Evolutionary conservation across 768 basidiomycete genomes (phyloP).

Genomic region (Termitomyces sp.): DNA sequence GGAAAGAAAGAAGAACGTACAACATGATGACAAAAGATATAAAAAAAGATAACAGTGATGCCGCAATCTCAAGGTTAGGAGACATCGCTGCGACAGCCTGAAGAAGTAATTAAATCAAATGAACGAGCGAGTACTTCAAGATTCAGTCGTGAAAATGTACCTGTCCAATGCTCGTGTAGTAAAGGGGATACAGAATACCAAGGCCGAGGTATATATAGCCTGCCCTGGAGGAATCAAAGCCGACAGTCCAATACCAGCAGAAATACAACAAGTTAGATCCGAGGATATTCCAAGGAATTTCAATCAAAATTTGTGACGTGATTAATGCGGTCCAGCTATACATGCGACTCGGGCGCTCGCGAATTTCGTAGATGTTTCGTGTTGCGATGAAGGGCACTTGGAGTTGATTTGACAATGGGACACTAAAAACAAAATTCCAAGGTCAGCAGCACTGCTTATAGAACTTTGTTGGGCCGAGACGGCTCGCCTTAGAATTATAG

Average conservation of each 20-base stretch:
- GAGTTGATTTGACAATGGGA: slow-evolving; percentile 59
- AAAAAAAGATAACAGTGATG: slow-evolving; percentile 46
- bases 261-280: slow-evolving; percentile 58
- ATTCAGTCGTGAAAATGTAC: slow-evolving; percentile 13
- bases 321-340: slow-evolving; percentile 63
- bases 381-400: slow-evolving; percentile 58
- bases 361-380: slow-evolving; percentile 61
- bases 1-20: slow-evolving; percentile 22
- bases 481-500: slow-evolving; percentile 37
- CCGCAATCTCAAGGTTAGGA: slow-evolving; percentile 52
- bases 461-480: not conserved
- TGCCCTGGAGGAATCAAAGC: slow-evolving; percentile 48
- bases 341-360: slow-evolving; percentile 64
- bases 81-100: slow-evolving; percentile 55
- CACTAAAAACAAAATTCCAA: slow-evolving; percentile 20
- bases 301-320: slow-evolving; percentile 51
- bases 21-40: slow-evolving; percentile 60
- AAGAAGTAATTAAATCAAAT: slow-evolving; percentile 40
- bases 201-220: slow-evolving; percentile 60
- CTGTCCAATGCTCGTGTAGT: slow-evolving; percentile 58
- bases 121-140: not conserved
- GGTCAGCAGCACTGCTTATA: not conserved
- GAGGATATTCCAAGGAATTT: slow-evolving; percentile 60
- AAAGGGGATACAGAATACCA: slow-evolving; percentile 52
- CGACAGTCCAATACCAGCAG: slow-evolving; percentile 72